phyloP scores from a whole-genome alignment of 2,329 filamentous ascomycete genomes.

The Corinectria fuckeliana region DNA sequence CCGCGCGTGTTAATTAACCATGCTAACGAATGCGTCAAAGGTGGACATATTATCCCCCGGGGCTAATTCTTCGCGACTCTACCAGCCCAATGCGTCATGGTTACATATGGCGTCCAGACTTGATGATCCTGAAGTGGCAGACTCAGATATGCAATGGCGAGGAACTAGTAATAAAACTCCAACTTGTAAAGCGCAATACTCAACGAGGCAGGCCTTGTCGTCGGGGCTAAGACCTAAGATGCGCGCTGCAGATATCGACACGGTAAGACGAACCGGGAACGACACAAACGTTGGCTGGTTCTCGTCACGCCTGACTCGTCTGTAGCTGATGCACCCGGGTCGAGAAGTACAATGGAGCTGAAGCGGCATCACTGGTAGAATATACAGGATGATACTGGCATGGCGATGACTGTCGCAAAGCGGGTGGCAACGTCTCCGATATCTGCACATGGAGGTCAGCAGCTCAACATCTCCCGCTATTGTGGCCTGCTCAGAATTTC shows the following conservation, averaged over 20 bases:
- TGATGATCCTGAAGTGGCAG: constrained; percentile 42
- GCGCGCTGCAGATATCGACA: constrained; percentile 42
- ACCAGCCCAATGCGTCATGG: constrained; percentile 45
- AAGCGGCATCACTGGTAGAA: background rate
- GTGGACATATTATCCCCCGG: no score
- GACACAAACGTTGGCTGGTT: constrained; percentile 38
- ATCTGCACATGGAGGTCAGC: background rate
- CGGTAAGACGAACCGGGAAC: constrained; percentile 42
- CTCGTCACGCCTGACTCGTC: constrained; percentile 44
- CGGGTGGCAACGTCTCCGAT: background rate
- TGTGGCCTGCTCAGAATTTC: background rate
- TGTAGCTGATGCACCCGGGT: constrained; percentile 44
- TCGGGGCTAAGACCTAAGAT: background rate
- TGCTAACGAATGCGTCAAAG: constrained; percentile 33
- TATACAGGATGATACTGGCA: background rate
- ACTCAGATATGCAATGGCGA: constrained; percentile 49
- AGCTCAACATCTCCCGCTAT: background rate
- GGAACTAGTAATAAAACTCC: constrained; percentile 58
- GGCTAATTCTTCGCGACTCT: no score
- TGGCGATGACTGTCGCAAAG: background rate
- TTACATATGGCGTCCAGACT: constrained; percentile 44
- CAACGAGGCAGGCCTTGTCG: constrained; percentile 20
- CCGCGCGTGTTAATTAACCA: constrained; percentile 47
- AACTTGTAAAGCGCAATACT: constrained; percentile 52
- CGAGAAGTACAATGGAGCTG: constrained; percentile 40